Evolutionary conservation across 352 stramenopile genomes (phyloP), one percentile per base, ranked within the genome.

Genomic region (Achlya hypogyna): DNA sequence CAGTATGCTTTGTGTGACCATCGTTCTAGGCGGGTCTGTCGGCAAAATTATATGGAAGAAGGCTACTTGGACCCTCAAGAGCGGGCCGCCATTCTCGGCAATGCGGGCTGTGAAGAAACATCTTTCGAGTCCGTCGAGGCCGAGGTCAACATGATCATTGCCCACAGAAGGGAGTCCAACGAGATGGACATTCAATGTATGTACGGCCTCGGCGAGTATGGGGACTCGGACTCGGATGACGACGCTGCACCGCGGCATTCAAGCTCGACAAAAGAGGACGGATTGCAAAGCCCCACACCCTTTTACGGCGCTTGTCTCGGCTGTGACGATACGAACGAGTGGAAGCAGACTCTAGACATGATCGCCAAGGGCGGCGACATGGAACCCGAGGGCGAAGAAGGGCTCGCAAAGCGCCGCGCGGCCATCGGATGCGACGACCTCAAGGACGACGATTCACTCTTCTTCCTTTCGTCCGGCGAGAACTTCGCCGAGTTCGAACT

Each of bases 21-120:
- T n/a, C n/a, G 25, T 12, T 71, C 51, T 34, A 85, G 79, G 4
- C 84, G 84, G 14, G 81, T 93, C 49, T 83, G 76, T 1, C 79
- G 84, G 10, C 78, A 93, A 60, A 91, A 75, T 66, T 93, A 93
- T 70, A 93, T 93, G 84, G 84, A 93, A 65, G 79, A 93, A 73
- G 84, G 84, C 0, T 93, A 91, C 72, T 63, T 93, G 62, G 81
- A 93, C 68, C 82, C 82, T 1, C 70, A 84, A 47, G 84, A 93
- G 72, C 75, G 84, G 51, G 84, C 87, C 54, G 63, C 76, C 52
- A 93, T 93, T 63, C 73, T 93, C 9, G 88, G 79, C 35, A 88
- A 88, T 28, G 82, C 82, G 28, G 84, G 84, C n/a, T 93, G 80
- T 54, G 79, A 82, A 22, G 78, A 88, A 53, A 77, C 81, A 14